Base-by-base conservation (phyloP, 805 yeast species). In the Candida germanica region DNA sequence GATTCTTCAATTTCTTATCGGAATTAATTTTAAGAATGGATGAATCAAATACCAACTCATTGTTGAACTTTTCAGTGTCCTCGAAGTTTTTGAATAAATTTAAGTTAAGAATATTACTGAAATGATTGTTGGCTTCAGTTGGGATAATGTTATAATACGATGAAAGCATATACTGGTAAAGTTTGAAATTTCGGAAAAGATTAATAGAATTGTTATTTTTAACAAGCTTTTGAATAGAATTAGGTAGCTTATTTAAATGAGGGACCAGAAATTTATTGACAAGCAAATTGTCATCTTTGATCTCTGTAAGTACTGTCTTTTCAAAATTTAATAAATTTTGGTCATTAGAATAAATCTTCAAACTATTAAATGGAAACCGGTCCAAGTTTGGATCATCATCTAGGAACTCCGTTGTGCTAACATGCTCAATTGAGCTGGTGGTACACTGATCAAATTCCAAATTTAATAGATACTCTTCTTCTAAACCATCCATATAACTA, bases 71-170 rank as follows among this genome's bases (percentile, higher is more conserved):
- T 12, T 57, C 61, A 13, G 61, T 47, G 41, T 52, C 55, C 43
- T 67, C 73, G 43, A 58, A 60, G 29, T 55, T 59, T 38, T 66
- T 66, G 31, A 64, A 53, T 31, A 67, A 51, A 44, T 67, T 64
- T 26, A 66, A 46, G 13, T 51, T 58, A 13, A 67, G 43, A n/a
- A 67, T 44, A 9, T 56, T 54, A 9, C 59, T 44, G 42, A 58
- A 67, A 50, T 67, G 73, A 37, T 64, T 66, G 39, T 64, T 59
- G 14, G 55, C 40, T 6, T 48, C 50, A 7, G 36, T 29, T 1
- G 70, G 70, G 13, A 59, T 50, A 23, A 49, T 41, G 37, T 67
- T 67, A 35, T 48, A 59, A 46, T 67, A 67, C 40, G 70, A 66
- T 5, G 69, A 60, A 23, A 56, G 46, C 61, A 63, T 58, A 50